Base-by-base conservation (phyloP, 108 stramenopile species). In the Cyclostephanos tholiformis region DNA sequence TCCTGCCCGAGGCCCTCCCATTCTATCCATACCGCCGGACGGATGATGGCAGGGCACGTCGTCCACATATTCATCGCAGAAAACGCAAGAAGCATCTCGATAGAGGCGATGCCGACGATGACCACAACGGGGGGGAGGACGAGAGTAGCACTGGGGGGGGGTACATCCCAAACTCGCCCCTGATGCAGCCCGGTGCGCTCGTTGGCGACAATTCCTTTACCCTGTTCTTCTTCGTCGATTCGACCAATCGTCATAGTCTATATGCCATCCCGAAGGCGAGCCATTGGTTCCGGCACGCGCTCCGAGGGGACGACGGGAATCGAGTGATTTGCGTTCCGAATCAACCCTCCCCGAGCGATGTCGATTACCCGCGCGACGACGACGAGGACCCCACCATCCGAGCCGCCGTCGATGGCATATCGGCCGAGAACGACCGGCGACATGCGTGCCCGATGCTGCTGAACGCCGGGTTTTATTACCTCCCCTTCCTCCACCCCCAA, bases 141-240 rank as follows among this genome's bases (percentile, higher is more conserved):
- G 55, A 56, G 26, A 17, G 56, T 8, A 41, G 11, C 9, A 41
- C 7, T 12, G 12, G 44, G 2, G 16, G 44, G 14, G 2, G 44
- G 2, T 16, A 16, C 44, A 49, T 46, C 29, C 58, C 69, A 12
- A 59, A 70, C 27, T 7, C 35, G 11, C 25, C 41, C 19, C 38
- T 70, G 12, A 50, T 16, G 9, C 43, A 43, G 9, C 4, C 60
- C 23, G 20, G 36, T 32, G 43, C 25, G 41, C 49, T 51, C 13
- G 20, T 16, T 38, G 36, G 14, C 13, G 23, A 58, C 44, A 46
- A 56, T 23, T 51, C 49, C 52, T 74, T 80, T 26, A 74, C 73
- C 12, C 22, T 80, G 27, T 80, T 80, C 63, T 74, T 80, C 41
- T 71, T 80, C 30, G 72, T 65, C 30, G 79, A 80, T 72, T 69